Evolutionary conservation across 805 yeast genomes (phyloP).

Genomic region (Saccharomycopsis schoenii): DNA sequence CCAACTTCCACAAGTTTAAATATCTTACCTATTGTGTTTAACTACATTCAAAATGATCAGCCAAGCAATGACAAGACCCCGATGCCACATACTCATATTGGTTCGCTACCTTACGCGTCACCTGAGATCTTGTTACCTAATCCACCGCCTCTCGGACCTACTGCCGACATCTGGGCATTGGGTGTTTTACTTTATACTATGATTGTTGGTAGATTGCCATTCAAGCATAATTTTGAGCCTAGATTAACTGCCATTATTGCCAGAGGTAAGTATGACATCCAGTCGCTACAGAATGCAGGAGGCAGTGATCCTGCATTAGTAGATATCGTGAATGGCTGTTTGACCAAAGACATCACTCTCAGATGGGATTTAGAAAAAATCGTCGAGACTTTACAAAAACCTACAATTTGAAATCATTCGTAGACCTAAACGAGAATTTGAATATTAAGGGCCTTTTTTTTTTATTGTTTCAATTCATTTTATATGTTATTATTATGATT

Average conservation of each 20-base stretch:
- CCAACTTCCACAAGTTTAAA: slow-evolving; percentile 19
- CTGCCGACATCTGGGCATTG: slow-evolving; percentile 85
- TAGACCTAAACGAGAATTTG: too few relatives aligned
- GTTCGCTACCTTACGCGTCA: slow-evolving; percentile 86
- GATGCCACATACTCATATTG: slow-evolving; percentile 61
- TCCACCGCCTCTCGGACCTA: slow-evolving; percentile 51
- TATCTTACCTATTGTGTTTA: slow-evolving; percentile 20
- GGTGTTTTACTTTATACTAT: slow-evolving; percentile 73
- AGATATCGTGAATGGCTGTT: slow-evolving; percentile 41
- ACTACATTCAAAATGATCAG: slow-evolving; percentile 21
- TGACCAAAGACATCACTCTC: slow-evolving; percentile 39
- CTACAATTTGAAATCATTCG: background rate
- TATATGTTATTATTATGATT: background rate
- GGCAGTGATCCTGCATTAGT: slow-evolving; percentile 23
- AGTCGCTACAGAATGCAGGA: slow-evolving; percentile 34
- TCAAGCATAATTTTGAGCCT: slow-evolving; percentile 78
- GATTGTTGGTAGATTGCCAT: slow-evolving; percentile 67
- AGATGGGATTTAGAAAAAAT: slow-evolving; percentile 38
- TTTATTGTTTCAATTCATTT: background rate
- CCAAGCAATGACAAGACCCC: slow-evolving; percentile 18
- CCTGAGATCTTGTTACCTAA: slow-evolving; percentile 66
- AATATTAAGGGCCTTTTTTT: background rate
- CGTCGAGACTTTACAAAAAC: slow-evolving; percentile 5
- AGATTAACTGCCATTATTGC: slow-evolving; percentile 62
- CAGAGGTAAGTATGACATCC: slow-evolving; percentile 50